Evolutionary conservation across 345 rosid species (phyloP), one percentile per base, ranked within the genome.

Genomic region (Combretum micranthum): DNA sequence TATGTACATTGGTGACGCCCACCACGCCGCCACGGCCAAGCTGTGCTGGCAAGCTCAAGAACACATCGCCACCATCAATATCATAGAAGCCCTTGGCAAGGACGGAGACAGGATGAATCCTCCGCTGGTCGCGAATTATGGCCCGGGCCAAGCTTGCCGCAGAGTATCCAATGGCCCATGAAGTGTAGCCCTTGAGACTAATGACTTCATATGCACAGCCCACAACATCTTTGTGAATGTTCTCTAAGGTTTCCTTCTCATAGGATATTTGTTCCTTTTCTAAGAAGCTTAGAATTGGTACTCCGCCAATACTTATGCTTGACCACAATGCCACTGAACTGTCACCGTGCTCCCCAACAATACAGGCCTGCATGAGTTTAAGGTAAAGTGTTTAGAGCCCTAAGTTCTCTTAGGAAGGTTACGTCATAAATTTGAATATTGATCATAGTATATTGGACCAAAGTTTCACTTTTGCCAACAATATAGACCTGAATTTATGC

Each of bases 141-240:
- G 87, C 67, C 1, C 90, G 73, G 43, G 96, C 95, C 66, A 92
- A 66, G 64, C 52, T 88, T 12, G 96, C 93, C 3, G 76, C 98
- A 0, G 98, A 92, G 75, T 88, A 88, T 17, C 98, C 98, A 44
- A 88, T 92, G 15, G 98, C 98, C 98, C 96, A 88, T n/a, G 95
- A 86, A 9, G 98, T 92, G 76, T 88, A 92, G 18, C 98, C 96
- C 59, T 92, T 92, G 48, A 92, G 88, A 10, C 62, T 70, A 3
- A 88, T 92, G 47, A 92, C 98, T 52, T 88, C 95, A 20, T 88
- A 83, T 2, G 98, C 98, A 23, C 97, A 62, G 6, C 77, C 66
- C 9, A 83, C 72, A 0, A 92, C 98, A 1, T 60, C 74, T 56
- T 79, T 81, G 80, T 82, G 98, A 14, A 92, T 92, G 13, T 74